Evolutionary conservation across 2,329 filamentous ascomycete species (phyloP), one percentile per base, ranked within the genome.

Genomic region (Ophiostoma angusticollis): DNA sequence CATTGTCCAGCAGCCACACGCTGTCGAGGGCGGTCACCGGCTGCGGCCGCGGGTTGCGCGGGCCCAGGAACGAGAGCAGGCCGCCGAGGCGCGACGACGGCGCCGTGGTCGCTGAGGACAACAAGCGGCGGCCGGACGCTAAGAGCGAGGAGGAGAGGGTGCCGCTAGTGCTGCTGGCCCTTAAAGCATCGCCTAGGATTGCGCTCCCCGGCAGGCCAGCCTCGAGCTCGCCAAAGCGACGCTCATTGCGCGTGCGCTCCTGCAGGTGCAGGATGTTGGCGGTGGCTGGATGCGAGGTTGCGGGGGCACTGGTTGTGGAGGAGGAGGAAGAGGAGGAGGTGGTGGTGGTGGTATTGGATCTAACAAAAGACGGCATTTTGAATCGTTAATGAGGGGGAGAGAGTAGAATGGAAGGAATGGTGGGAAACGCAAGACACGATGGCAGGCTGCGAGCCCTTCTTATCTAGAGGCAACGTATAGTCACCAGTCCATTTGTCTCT

Each of bases 1-100:
- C 89, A 52, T 91, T 94, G 62, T 96, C 86, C 34, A 95, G 66
- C 7, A 95, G 64, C 89, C 89, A 95, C 29, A 95, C 77, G 12
- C 73, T 75, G 55, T 94, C 81, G 28, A 72, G 61, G 13, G 67
- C 64, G 39, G 75, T 70, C 33, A 84, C 71, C 24, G 67, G 62
- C 32, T 69, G 69, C 1, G 71, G 66, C 11, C 78, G 61, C 1
- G 79, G 78, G 51, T 77, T 80, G 41, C 55, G 55, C 35, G 57
- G 55, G 17, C 68, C 66, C 1, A 78, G 56, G 39, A 67, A 65
- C 3, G 67, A 68, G 19, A 77, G 53, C 33, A 71, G 39, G 24
- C 62, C 54, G 24, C 57, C 47, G n/a, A 58, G 21, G 23, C 50
- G 55, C 37, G 52, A 50, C 14, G 47, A 50, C 24, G 14, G 8